phyloP scores from a whole-genome alignment of 2,329 filamentous ascomycete genomes.

The Aspergillus spinulosporus region DNA sequence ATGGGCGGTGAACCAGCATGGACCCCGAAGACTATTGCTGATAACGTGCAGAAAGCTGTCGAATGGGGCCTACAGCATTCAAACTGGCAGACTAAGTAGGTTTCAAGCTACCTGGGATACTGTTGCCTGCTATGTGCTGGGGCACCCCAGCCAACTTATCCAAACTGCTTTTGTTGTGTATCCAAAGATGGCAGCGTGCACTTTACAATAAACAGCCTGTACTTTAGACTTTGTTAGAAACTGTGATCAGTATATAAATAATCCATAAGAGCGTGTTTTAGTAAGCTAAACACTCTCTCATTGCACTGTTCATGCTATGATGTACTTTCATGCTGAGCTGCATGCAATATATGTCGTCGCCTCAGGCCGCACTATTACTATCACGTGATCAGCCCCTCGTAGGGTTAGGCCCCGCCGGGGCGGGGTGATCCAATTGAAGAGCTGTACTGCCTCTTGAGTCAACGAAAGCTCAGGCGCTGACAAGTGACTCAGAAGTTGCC shows the following conservation, averaged over 20 bases:
- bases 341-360: not conserved
- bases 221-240: not conserved
- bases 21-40: slow-evolving; percentile 64
- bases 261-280: too few relatives aligned
- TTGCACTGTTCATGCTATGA: too few relatives aligned
- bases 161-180: not conserved
- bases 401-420: slow-evolving; percentile 38
- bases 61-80: slow-evolving; percentile 68
- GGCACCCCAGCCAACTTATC: not conserved
- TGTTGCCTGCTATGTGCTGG: not conserved
- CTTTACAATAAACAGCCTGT: not conserved
- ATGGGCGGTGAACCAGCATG: slow-evolving; percentile 57
- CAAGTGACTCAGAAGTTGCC: slow-evolving; percentile 9
- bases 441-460: slow-evolving; percentile 10
- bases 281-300: too few relatives aligned
- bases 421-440: slow-evolving; percentile 34
- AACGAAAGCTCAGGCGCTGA: slow-evolving; percentile 5
- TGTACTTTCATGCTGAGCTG: not conserved
- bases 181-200: not conserved
- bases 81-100: slow-evolving; percentile 33
- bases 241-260: too few relatives aligned
- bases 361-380: slow-evolving; percentile 8
- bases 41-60: slow-evolving; percentile 75
- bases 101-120: too few relatives aligned
- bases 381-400: slow-evolving; percentile 28